A percentile compares a stretch with the other conserved stretches of the same genome.
Conservation (phyloP, 1,284 basidiomycete species). For the Puccinia horiana region DNA sequence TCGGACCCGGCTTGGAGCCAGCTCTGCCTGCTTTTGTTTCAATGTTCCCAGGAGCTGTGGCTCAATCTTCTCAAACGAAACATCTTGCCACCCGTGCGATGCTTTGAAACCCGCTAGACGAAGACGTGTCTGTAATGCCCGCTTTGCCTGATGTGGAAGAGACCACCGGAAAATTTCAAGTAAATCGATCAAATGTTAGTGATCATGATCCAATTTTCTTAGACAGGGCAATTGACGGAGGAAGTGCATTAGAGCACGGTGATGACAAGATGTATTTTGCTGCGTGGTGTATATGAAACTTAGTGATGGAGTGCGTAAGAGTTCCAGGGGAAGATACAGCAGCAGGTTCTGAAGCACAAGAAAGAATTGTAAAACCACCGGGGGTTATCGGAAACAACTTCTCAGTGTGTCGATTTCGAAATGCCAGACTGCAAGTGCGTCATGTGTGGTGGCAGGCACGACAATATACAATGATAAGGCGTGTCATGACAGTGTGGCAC, state of each 20-base stretch:
- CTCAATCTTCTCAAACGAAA: conserved; percentile 44
- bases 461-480: not conserved
- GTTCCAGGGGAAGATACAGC: not conserved
- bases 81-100: conserved; percentile 43
- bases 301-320: not conserved
- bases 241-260: not conserved
- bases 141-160: conserved; percentile 23
- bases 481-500: not conserved
- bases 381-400: not conserved
- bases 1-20: not conserved
- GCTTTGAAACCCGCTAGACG: conserved; percentile 44
- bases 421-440: not conserved
- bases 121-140: conserved; percentile 42
- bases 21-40: conserved; percentile 9
- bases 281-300: too few relatives aligned
- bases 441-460: not conserved
- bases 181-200: not conserved
- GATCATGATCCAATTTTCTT: not conserved
- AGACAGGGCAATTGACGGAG: not conserved
- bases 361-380: not conserved
- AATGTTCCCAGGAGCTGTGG: conserved; percentile 18
- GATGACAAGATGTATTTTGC: not conserved
- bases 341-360: not conserved
- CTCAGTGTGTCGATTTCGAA: too few relatives aligned
- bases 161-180: not conserved